Base-by-base conservation (phyloP, 371 early-diverging fungal species). In the Mucor irregularis region DNA sequence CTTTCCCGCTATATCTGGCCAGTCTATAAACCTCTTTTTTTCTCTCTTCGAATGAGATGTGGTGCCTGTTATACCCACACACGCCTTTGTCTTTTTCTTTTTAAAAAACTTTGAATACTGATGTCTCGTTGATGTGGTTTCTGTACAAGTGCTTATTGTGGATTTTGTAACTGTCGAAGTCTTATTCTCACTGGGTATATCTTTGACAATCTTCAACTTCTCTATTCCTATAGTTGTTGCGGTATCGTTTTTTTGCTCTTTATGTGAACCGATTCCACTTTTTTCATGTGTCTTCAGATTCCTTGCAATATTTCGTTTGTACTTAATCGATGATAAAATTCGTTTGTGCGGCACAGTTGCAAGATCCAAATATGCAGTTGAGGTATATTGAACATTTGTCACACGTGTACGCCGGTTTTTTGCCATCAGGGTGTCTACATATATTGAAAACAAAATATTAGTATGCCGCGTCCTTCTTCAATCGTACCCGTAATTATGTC, bases 1-100 rank as follows among this genome's bases (percentile, higher is more conserved):
- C 53, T 77, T 68, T 51, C 77, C 73, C 0, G 78, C 62, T 33
- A 74, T 66, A 22, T 53, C 53, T 39, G 53, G 53, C 53, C 75
- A 74, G 50, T 69, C 69, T 29, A 70, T 37, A 34, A 59, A 52
- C 37, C 71, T 60, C 35, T 74, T 26, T 28, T 30, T 42, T 8
- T 3, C 25, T 14, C 31, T 53, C 29, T 53, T 53, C 9, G 30
- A 19, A 2, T 51, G 51, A 29, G 47, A 72, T 50, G 61, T 54
- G 58, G 59, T 71, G 33, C 54, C 69, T 42, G 53, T 53, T n/a
- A 53, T 53, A 8, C 53, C 53, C 42, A 42, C 42, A 26, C 26
- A 29, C 0, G 26, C 17, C 7, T 48, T 21, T 39, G 28, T 14
- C 25, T 49, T 28, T 39, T 39, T 51, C 13, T 39, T 51, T 28